Conservation (phyloP, 495 filamentous ascomycete species). For the Neurospora sp. region DNA sequence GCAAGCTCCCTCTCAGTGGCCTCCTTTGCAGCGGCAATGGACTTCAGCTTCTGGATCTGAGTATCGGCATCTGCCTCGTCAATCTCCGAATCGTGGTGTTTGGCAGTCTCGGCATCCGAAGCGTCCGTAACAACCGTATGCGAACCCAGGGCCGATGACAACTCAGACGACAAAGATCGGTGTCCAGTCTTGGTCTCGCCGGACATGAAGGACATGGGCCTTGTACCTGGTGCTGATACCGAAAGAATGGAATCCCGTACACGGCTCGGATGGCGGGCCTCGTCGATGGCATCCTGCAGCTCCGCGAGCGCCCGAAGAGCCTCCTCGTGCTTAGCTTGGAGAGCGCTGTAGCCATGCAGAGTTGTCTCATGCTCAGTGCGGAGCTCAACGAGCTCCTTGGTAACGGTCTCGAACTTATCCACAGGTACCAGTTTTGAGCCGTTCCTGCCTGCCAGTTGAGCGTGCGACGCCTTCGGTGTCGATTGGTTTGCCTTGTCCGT, state of each 20-base stretch:
- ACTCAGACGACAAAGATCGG: constrained; percentile 90
- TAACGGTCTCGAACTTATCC: constrained; percentile 87
- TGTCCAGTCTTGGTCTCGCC: constrained; percentile 65
- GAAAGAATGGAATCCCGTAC: constrained; percentile 43
- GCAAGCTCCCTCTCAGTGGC: constrained; percentile 58
- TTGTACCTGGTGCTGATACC: constrained; percentile 47
- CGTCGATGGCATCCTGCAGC: constrained; percentile 78
- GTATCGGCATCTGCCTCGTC: constrained; percentile 31
- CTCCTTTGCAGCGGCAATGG: constrained; percentile 65
- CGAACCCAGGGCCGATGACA: constrained; percentile 86
- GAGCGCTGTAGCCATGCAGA: constrained; percentile 66
- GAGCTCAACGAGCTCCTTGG: constrained; percentile 85
- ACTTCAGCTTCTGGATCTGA: constrained; percentile 63
- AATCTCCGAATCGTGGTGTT: constrained; percentile 14
- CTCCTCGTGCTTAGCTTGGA: constrained; percentile 85
- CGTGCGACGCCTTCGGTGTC: constrained; percentile 18
- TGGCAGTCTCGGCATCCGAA: constrained; percentile 45
- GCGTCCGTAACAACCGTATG: constrained; percentile 49
- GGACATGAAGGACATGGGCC: constrained; percentile 89
- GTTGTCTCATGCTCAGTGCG: constrained; percentile 82
- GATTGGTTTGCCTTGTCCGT: constrained; percentile 21
- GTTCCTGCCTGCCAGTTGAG: constrained; percentile 4
- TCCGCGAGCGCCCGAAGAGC: constrained; percentile 71
- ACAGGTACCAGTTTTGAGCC: constrained; percentile 50
- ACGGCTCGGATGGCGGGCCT: constrained; percentile 56